phyloP scores from a whole-genome alignment of 352 stramenopile species.

The Pythium aphanidermatum region DNA sequence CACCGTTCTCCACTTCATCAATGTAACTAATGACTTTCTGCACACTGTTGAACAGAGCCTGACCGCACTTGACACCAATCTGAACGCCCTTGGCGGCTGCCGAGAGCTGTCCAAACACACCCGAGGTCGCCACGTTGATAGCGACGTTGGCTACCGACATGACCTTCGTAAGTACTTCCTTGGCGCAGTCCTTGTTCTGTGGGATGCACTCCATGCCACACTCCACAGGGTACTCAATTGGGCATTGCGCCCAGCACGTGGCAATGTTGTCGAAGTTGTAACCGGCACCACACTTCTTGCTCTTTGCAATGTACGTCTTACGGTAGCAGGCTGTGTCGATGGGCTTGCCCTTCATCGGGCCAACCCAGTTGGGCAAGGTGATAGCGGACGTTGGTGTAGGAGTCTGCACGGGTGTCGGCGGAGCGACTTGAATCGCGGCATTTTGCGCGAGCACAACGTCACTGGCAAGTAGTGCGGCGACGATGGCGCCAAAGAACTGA shows the following conservation, averaged over 20 bases:
- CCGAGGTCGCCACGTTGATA: constrained; percentile 29
- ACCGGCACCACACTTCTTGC: constrained; percentile 25
- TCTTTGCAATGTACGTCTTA: constrained; percentile 28
- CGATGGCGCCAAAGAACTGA: neutral
- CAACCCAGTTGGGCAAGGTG: constrained; percentile 12
- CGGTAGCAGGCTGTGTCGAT: constrained; percentile 22
- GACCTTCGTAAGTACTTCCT: constrained; percentile 42
- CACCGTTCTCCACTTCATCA: constrained; percentile 10
- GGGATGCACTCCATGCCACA: constrained; percentile 55
- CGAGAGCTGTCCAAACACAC: constrained; percentile 30
- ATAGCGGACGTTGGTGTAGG: neutral
- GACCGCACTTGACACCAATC: constrained; percentile 18
- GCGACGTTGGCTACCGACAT: constrained; percentile 29
- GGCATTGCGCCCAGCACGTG: constrained; percentile 54
- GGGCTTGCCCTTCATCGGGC: constrained; percentile 9
- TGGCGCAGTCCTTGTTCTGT: constrained; percentile 49
- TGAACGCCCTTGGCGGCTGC: constrained; percentile 13
- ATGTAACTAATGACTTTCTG: constrained; percentile 8
- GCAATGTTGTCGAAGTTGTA: constrained; percentile 43
- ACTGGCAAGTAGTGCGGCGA: neutral
- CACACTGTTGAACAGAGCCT: constrained; percentile 13
- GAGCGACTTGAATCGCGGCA: neutral
- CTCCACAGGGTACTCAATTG: constrained; percentile 44
- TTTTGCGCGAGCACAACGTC: constrained; percentile 1
- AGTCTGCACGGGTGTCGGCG: neutral